Percentiles rank a stretch among this genome's conserved stretches.
Evolutionary conservation across 1,139 yeast species (phyloP).

Genomic region (Diutina siamensis): DNA sequence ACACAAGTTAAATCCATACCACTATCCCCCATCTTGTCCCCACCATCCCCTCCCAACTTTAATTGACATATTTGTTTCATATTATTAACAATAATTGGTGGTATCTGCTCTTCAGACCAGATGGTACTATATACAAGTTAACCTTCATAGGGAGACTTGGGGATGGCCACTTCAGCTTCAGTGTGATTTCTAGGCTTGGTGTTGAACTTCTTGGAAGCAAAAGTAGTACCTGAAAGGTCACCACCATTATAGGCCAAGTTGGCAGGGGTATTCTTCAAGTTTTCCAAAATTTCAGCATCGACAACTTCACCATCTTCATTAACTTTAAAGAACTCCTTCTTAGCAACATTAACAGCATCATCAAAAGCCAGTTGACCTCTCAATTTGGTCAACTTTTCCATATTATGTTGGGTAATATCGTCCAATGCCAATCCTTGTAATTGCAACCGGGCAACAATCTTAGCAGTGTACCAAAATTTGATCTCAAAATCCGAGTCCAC

Average conservation of each 20-base stretch:
- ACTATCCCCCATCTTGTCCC: too few relatives aligned
- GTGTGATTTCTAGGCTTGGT: slow-evolving; percentile 12
- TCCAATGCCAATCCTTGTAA: slow-evolving; percentile 55
- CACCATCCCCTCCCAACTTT: too few relatives aligned
- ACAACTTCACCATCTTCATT: slow-evolving; percentile 7
- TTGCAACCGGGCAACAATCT: slow-evolving; percentile 70
- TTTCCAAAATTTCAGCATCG: slow-evolving; percentile 9
- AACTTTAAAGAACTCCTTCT: slow-evolving; percentile 18
- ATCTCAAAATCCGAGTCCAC: slow-evolving; percentile 69
- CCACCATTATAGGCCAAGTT: slow-evolving; percentile 4
- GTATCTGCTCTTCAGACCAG: too few relatives aligned
- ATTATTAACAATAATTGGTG: too few relatives aligned
- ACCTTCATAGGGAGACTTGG: neutral
- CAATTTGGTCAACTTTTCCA: slow-evolving; percentile 35
- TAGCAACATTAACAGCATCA: slow-evolving; percentile 55
- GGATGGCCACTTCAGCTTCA: neutral
- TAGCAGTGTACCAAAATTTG: slow-evolving; percentile 68
- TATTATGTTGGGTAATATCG: slow-evolving; percentile 45
- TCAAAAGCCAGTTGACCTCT: slow-evolving; percentile 47
- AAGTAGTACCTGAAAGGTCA: slow-evolving; percentile 13
- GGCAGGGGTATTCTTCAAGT: slow-evolving; percentile 23
- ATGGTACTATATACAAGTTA: neutral
- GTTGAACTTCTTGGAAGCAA: slow-evolving; percentile 25
- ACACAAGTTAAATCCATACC: too few relatives aligned
- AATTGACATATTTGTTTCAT: too few relatives aligned